Percentiles rank a stretch among this genome's conserved stretches.
These are phyloP conservation scores for Boletus insuetus DNA, from an alignment of 768 basidiomycete genomes.

Conservation along the genomic window DNA sequence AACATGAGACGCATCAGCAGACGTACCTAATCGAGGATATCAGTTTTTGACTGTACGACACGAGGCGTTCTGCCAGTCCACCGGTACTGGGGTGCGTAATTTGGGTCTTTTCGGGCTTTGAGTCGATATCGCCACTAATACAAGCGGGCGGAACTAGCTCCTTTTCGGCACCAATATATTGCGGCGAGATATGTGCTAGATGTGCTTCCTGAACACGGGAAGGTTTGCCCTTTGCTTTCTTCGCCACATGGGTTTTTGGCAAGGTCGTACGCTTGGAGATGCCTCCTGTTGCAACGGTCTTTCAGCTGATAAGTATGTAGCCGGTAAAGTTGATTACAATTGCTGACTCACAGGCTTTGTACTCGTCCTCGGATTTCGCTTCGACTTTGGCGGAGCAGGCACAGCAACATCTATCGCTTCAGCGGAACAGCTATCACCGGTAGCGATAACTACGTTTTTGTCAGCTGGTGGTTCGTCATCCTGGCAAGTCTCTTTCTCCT, in stretches of 20 bases:
- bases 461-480: background rate
- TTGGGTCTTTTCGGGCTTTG: conserved; percentile 19
- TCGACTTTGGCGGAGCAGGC: conserved; percentile 8
- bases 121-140: conserved; percentile 29
- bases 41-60: conserved; percentile 48
- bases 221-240: conserved; percentile 19
- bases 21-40: conserved; percentile 46
- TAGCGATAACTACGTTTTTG: conserved; percentile 1
- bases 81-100: conserved; percentile 20
- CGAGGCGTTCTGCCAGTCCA: conserved; percentile 46
- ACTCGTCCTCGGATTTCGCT: conserved; percentile 29
- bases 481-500: background rate
- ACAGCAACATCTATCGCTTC: background rate
- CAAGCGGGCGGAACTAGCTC: conserved; percentile 18
- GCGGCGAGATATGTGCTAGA: conserved; percentile 9
- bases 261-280: conserved; percentile 17
- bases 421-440: background rate
- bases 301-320: conserved; percentile 18
- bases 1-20: conserved; percentile 22
- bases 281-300: conserved; percentile 19
- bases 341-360: conserved; percentile 23
- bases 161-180: conserved; percentile 12
- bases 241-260: conserved; percentile 16
- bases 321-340: background rate
- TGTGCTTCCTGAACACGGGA: conserved; percentile 12